Percentiles rank a stretch among this genome's conserved stretches.
phyloP scores from a whole-genome alignment of 345 rosid species.

The Acer negundo region DNA sequence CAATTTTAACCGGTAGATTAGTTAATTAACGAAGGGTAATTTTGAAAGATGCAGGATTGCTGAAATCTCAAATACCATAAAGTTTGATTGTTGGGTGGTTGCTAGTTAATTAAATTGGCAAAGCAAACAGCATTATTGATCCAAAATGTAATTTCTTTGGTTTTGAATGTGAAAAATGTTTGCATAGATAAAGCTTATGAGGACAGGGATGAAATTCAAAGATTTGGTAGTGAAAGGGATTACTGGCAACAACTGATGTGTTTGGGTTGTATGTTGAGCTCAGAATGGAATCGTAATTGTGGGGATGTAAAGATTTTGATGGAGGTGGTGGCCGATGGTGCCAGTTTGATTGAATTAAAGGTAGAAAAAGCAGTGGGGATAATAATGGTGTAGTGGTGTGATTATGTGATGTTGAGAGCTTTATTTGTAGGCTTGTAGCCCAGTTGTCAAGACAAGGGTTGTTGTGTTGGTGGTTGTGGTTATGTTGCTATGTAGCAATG shows the following conservation, averaged over 20 bases:
- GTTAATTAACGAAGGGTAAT: neutral
- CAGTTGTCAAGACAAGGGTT: neutral
- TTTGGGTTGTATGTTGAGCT: neutral
- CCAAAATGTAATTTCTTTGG: neutral
- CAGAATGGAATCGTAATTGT: neutral
- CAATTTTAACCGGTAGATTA: neutral
- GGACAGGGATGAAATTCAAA: neutral
- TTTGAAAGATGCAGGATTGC: neutral
- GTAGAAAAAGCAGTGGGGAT: neutral
- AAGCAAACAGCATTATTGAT: neutral
- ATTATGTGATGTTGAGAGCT: neutral
- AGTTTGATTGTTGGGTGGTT: neutral
- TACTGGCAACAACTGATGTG: neutral
- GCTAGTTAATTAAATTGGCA: neutral
- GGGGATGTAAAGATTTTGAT: neutral
- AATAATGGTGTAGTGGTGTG: neutral
- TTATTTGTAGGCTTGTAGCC: neutral
- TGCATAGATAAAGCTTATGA: neutral
- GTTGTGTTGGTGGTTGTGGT: neutral
- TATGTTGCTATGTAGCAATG: neutral
- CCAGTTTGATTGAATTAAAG: neutral
- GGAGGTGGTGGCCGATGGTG: neutral
- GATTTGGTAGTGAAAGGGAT: neutral
- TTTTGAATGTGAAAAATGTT: neutral
- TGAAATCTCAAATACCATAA: neutral